Conservation (phyloP, 129 eudicot species). For the Arctium lappa region DNA sequence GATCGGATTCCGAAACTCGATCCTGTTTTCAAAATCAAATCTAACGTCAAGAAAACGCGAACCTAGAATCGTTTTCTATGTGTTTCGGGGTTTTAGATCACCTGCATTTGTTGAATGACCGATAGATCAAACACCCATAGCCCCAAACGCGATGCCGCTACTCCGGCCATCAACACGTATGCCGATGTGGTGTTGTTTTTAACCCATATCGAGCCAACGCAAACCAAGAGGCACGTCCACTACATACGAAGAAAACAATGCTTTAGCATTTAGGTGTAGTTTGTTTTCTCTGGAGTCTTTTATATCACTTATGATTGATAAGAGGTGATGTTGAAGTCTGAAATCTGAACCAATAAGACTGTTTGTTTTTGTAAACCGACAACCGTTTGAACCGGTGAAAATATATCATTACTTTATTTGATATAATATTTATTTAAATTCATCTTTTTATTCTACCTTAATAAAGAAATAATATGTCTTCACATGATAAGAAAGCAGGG, state of each 20-base stretch:
- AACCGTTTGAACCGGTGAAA: not conserved
- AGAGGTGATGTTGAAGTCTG: no score
- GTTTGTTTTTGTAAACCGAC: no score
- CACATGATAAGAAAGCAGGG: no score
- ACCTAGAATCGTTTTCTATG: not conserved
- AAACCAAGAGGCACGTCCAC: slow-evolving; percentile 81
- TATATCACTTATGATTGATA: no score
- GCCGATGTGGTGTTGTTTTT: slow-evolving; percentile 47
- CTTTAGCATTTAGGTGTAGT: not conserved
- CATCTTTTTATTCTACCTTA: not conserved
- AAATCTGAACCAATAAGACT: no score
- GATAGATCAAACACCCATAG: slow-evolving; percentile 91
- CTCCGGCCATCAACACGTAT: slow-evolving; percentile 79
- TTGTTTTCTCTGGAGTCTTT: no score
- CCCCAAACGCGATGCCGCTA: slow-evolving; percentile 80
- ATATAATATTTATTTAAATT: no score
- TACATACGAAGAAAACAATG: slow-evolving; percentile 21
- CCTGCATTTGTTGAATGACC: slow-evolving; percentile 98
- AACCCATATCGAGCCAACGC: slow-evolving; percentile 79
- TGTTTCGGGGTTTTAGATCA: not conserved
- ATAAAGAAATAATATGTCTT: no score
- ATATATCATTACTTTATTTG: no score
- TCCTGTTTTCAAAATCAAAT: slow-evolving; percentile 47
- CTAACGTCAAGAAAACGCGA: not conserved
- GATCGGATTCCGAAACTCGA: slow-evolving; percentile 69